phyloP scores from a whole-genome alignment of 345 rosid species.

The Citrus reticulata region DNA sequence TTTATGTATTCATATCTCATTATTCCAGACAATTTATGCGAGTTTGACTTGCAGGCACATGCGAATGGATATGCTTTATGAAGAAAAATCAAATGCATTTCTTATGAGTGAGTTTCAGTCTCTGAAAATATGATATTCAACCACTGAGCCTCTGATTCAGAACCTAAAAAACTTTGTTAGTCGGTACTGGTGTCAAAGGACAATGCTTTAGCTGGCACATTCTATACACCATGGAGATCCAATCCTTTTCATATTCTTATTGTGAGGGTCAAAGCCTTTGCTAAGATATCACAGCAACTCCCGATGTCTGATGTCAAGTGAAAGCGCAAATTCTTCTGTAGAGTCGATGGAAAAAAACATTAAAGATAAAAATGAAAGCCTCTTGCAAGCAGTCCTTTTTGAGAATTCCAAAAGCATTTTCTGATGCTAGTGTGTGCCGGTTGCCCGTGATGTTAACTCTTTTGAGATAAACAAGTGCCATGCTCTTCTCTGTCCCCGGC shows the following conservation, averaged over 20 bases:
- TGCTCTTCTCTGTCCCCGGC: neutral
- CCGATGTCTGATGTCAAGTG: neutral
- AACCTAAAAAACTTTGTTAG: neutral
- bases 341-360: neutral
- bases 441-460: neutral
- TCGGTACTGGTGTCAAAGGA: neutral
- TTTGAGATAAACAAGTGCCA: neutral
- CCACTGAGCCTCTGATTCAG: neutral
- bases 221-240: neutral
- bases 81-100: neutral
- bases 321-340: neutral
- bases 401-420: neutral
- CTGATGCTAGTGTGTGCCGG: neutral
- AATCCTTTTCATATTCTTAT: neutral
- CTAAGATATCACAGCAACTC: neutral
- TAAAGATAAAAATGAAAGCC: no score
- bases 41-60: neutral
- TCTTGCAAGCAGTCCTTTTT: no score
- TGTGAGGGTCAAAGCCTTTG: neutral
- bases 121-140: neutral
- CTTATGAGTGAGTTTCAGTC: neutral
- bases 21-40: neutral
- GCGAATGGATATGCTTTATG: neutral
- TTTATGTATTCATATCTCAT: neutral
- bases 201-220: neutral